A percentile compares a stretch with the other conserved stretches of the same genome.
These are phyloP conservation scores for Penicillium nordicum DNA, from an alignment of 2,329 filamentous ascomycete species.

Conservation along the genomic window DNA sequence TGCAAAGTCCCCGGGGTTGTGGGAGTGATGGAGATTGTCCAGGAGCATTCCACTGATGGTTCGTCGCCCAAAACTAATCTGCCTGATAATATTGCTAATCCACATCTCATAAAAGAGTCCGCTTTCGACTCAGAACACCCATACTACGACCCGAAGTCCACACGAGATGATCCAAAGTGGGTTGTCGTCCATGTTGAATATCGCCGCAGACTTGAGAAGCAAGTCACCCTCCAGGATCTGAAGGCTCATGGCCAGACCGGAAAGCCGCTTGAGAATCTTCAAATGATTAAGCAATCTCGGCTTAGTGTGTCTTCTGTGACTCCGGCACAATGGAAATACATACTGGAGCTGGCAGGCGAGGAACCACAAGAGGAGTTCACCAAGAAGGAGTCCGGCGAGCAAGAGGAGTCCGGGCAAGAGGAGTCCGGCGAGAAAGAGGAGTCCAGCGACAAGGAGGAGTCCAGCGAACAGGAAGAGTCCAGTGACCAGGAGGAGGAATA, in stretches of 20 bases:
- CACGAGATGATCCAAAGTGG: slow-evolving; percentile 71
- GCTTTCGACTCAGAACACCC: slow-evolving; percentile 69
- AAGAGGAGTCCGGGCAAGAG: not conserved
- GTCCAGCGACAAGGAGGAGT: not conserved
- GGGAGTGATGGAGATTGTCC: slow-evolving; percentile 83
- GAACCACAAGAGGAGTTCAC: slow-evolving; percentile 19
- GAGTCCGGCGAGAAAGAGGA: not conserved
- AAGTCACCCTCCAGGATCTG: slow-evolving; percentile 69
- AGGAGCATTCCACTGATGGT: slow-evolving; percentile 78
- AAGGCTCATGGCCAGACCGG: slow-evolving; percentile 60
- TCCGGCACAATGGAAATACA: slow-evolving; percentile 48
- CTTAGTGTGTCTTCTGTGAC: slow-evolving; percentile 67
- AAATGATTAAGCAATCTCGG: slow-evolving; percentile 76
- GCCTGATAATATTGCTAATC: slow-evolving; percentile 8
- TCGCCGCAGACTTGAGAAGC: slow-evolving; percentile 71
- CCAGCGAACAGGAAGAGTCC: not conserved
- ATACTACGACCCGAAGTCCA: slow-evolving; percentile 80
- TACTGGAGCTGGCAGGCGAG: slow-evolving; percentile 42
- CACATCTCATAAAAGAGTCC: slow-evolving; percentile 48
- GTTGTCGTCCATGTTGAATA: slow-evolving; percentile 86
- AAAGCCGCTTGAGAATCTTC: slow-evolving; percentile 66
- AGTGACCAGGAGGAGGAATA: not conserved
- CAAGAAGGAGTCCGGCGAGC: slow-evolving; percentile 2
- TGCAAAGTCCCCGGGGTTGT: slow-evolving; percentile 86
- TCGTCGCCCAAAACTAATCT: slow-evolving; percentile 33